Evolutionary conservation across 2,329 filamentous ascomycete species (phyloP), one percentile per base, ranked within the genome.

Genomic region (Fusarium irregulare): DNA sequence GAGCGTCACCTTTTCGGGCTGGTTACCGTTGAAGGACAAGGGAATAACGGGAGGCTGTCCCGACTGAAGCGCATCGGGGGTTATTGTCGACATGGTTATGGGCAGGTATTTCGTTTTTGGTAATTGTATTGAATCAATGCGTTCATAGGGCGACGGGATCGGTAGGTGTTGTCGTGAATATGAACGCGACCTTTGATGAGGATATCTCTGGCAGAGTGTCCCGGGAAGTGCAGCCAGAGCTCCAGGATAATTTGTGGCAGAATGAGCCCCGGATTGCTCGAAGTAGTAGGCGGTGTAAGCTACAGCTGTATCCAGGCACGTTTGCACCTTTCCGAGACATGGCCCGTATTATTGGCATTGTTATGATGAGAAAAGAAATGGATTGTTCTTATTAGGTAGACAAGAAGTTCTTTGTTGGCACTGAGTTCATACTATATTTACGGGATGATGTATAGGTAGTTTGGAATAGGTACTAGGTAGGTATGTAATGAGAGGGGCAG

Each of bases 1-100:
- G 27, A 99, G 88, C 56, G 93, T 92, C 77, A 99, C 94, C 4
- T 94, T 96, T 74, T 90, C 84, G 34, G 95, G 93, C 81, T 99
- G 96, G 79, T 95, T 94, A 55, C 88, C 90, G 78, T 94, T 93
- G 87, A 99, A 99, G 72, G 90, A 83, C 68, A 93, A 90, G 27
- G 94, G 94, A 56, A 93, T 87, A 68, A 91, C 89, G 25, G 95
- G 94, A 81, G 91, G 90, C 70, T 91, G 88, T 58, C 89, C 91
- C 81, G 92, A 94, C 80, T 95, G 92, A 51, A 93, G 87, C 70
- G 91, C 89, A 42, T 88, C 87, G 41, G 87, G 83, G n/a, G 93
- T 92, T 76, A 96, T 92, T 21, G 93, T 96, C 60, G 94, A 94
- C 94, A 97, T 97, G 49, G 6, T 48, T 27, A 28, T 16, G 34